Conservation (phyloP, 2,329 filamentous ascomycete genomes). For the Penicillium capsulatum region DNA sequence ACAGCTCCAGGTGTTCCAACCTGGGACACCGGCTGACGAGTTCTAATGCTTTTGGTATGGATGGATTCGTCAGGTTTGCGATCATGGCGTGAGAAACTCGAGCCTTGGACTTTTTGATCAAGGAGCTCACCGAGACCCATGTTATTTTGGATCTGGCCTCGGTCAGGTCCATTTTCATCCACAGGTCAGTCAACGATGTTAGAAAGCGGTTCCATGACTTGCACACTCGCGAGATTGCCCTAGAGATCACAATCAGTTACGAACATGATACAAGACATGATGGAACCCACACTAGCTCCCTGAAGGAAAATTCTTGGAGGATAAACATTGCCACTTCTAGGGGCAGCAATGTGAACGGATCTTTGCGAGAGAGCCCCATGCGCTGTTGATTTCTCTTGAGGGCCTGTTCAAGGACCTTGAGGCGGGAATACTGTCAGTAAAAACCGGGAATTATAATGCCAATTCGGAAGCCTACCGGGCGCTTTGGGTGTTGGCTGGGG, state of each 20-base stretch:
- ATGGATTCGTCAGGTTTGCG: conserved; percentile 26
- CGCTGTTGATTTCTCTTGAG: conserved; percentile 44
- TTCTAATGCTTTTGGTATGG: conserved; percentile 26
- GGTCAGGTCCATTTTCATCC: conserved; percentile 53
- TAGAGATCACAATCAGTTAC: conserved; percentile 17
- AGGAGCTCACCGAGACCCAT: conserved; percentile 32
- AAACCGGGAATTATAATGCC: neutral
- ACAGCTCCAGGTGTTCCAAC: conserved; percentile 32
- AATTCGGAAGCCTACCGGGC: conserved; percentile 20
- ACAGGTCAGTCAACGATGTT: conserved; percentile 44
- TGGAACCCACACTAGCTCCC: conserved; percentile 44
- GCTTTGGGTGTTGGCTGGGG: conserved; percentile 35
- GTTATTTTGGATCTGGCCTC: conserved; percentile 43
- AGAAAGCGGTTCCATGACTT: conserved; percentile 54
- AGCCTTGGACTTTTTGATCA: conserved; percentile 34
- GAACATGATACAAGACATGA: neutral
- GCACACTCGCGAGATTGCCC: conserved; percentile 51
- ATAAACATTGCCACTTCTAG: conserved; percentile 52
- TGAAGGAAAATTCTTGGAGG: conserved; percentile 51
- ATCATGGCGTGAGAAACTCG: conserved; percentile 32
- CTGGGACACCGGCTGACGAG: conserved; percentile 34
- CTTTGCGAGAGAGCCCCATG: conserved; percentile 27
- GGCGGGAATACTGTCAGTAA: no score
- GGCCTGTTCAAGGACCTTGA: conserved; percentile 43
- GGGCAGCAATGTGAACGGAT: conserved; percentile 54